Evolutionary conservation across 2,329 filamentous ascomycete genomes (phyloP).

Genomic region (Apiospora pterosperma): DNA sequence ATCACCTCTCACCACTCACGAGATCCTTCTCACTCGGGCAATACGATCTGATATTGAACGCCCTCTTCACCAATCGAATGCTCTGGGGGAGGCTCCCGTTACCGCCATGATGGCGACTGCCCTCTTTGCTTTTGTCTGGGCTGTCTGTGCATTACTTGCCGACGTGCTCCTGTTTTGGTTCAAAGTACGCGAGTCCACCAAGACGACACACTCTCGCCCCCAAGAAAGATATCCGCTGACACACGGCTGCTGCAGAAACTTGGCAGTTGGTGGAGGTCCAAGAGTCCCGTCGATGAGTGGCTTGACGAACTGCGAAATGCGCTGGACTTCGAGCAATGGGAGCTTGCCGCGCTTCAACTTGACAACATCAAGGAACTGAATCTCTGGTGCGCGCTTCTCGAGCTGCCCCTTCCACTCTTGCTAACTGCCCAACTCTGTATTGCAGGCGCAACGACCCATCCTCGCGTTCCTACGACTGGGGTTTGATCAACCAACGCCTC

Average conservation of each 20-base stretch:
- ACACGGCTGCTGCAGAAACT: slow-evolving; percentile 52
- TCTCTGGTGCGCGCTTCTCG: slow-evolving; percentile 58
- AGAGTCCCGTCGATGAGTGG: slow-evolving; percentile 62
- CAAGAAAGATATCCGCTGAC: background rate
- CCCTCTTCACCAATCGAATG: background rate
- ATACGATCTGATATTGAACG: background rate
- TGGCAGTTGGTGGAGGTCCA: slow-evolving; percentile 62
- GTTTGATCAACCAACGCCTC: slow-evolving; percentile 75
- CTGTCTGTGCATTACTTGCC: slow-evolving; percentile 55
- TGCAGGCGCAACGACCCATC: slow-evolving; percentile 75
- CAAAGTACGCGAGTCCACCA: slow-evolving; percentile 36
- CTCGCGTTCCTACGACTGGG: slow-evolving; percentile 81
- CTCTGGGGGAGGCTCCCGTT: background rate
- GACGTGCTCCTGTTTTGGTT: slow-evolving; percentile 64
- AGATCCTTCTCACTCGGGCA: background rate
- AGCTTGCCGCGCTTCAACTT: slow-evolving; percentile 77
- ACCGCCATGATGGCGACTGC: slow-evolving; percentile 7
- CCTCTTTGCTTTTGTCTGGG: slow-evolving; percentile 32
- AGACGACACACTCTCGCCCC: background rate
- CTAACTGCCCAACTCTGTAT: background rate
- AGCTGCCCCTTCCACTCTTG: background rate
- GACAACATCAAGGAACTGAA: slow-evolving; percentile 79
- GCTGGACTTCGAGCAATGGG: slow-evolving; percentile 78
- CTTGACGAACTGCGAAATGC: slow-evolving; percentile 64
- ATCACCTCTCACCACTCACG: background rate